A percentile compares a stretch with the other conserved stretches of the same genome.
phyloP scores from a whole-genome alignment of 2,329 filamentous ascomycete species.

The Diaporthe helianthi region DNA sequence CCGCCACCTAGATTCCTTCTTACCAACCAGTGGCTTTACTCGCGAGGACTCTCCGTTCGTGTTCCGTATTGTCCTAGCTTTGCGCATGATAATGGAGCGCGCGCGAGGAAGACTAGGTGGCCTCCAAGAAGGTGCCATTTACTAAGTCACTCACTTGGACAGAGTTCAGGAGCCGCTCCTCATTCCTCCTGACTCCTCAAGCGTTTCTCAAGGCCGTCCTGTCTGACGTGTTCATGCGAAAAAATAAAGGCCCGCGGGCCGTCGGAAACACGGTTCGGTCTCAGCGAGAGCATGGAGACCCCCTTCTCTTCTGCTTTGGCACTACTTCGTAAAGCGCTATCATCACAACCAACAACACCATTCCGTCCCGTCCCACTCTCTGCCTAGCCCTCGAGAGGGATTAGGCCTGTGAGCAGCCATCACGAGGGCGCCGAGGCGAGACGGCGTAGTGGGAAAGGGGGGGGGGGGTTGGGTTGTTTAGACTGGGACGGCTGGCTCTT shows the following conservation, averaged over 20 bases:
- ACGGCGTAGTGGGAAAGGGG: background rate
- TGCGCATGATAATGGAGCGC: background rate
- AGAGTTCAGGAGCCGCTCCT: background rate
- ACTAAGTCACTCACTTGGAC: background rate
- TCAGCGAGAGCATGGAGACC: constrained; percentile 9
- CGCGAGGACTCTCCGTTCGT: background rate
- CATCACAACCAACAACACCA: too few species aligned
- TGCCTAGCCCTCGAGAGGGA: constrained; percentile 15
- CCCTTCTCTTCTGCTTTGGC: background rate
- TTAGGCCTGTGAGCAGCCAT: constrained; percentile 13
- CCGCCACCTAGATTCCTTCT: too few species aligned
- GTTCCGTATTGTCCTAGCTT: background rate
- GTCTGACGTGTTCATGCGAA: background rate
- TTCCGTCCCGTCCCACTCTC: constrained; percentile 3
- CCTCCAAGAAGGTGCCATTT: background rate
- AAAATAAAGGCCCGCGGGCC: background rate
- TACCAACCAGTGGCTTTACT: too few species aligned
- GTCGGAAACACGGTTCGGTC: constrained; percentile 19
- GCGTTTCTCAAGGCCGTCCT: background rate
- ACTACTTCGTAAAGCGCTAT: too few species aligned
- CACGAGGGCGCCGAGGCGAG: background rate
- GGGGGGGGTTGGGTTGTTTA: too few species aligned
- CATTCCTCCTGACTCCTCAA: background rate
- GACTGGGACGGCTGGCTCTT: too few species aligned
- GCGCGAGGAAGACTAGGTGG: too few species aligned